These are phyloP conservation scores for Pseudogymnoascus sp. DNA, from an alignment of 2,329 filamentous ascomycete species.

Conservation along the genomic window DNA sequence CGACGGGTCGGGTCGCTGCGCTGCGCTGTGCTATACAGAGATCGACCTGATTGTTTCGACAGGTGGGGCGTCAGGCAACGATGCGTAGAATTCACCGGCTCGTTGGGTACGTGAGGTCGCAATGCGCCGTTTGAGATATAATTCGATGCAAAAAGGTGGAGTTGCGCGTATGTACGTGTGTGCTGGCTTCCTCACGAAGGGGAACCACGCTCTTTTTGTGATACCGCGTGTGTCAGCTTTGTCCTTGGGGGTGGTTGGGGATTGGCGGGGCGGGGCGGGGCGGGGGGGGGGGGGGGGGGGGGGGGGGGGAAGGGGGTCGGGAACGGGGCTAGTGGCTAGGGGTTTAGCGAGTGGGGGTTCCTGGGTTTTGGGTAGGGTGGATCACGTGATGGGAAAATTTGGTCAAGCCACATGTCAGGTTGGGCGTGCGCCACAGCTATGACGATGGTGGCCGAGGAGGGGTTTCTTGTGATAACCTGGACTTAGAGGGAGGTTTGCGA, in stretches of 20 bases:
- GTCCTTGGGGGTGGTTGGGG: neutral
- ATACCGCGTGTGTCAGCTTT: neutral
- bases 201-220: neutral
- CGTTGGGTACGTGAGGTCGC: neutral
- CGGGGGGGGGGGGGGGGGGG: neutral
- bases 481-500: neutral
- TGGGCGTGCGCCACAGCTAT: neutral
- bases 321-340: neutral
- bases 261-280: neutral
- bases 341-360: neutral
- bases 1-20: neutral
- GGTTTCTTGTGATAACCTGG: neutral
- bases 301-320: neutral
- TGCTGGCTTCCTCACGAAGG: neutral
- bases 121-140: neutral
- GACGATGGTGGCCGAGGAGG: neutral
- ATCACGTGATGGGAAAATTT: neutral
- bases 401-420: neutral
- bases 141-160: neutral
- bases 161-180: neutral
- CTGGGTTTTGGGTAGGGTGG: neutral
- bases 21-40: neutral
- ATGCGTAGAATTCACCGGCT: too few species aligned
- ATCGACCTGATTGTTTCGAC: too few species aligned
- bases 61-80: neutral